Percentiles rank a stretch among this genome's conserved stretches.
Conservation (phyloP, 164 flowering plant species). For the grape (Vitis vinifera) region DNA sequence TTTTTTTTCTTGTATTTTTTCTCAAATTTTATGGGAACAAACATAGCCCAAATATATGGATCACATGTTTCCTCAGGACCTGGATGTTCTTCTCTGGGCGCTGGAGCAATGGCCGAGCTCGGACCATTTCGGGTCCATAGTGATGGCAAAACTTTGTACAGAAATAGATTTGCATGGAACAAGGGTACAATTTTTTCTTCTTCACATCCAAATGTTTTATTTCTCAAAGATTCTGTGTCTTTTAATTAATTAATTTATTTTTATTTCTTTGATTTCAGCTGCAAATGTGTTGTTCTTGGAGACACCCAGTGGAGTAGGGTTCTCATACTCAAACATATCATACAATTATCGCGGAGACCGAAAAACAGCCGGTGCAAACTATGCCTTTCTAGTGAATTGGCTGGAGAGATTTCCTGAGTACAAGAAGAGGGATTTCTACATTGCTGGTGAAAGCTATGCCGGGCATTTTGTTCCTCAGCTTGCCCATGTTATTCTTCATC, state of each 20-base stretch:
- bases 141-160: constrained; percentile 62
- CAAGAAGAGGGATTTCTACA: constrained; percentile 61
- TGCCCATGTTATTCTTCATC: constrained; percentile 53
- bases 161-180: constrained; percentile 67
- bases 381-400: constrained; percentile 65
- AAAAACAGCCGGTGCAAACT: constrained; percentile 51
- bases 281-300: constrained; percentile 80
- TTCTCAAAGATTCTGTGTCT: too few relatives aligned
- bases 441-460: constrained; percentile 76
- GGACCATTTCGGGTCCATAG: constrained; percentile 81
- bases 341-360: constrained; percentile 57
- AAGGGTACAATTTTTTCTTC: constrained; percentile 30
- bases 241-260: too few relatives aligned
- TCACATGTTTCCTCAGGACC: constrained; percentile 46
- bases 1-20: too few relatives aligned
- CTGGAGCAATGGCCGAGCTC: constrained; percentile 74
- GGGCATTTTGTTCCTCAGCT: constrained; percentile 78
- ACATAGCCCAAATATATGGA: not conserved
- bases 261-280: constrained; percentile 26
- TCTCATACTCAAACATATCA: constrained; percentile 64
- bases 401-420: constrained; percentile 73
- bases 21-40: too few relatives aligned
- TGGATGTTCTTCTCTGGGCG: constrained; percentile 81
- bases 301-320: constrained; percentile 79
- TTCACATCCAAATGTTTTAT: too few relatives aligned